These are phyloP conservation scores for Zangia roseola DNA, from an alignment of 768 basidiomycete genomes.

Conservation along the genomic window DNA sequence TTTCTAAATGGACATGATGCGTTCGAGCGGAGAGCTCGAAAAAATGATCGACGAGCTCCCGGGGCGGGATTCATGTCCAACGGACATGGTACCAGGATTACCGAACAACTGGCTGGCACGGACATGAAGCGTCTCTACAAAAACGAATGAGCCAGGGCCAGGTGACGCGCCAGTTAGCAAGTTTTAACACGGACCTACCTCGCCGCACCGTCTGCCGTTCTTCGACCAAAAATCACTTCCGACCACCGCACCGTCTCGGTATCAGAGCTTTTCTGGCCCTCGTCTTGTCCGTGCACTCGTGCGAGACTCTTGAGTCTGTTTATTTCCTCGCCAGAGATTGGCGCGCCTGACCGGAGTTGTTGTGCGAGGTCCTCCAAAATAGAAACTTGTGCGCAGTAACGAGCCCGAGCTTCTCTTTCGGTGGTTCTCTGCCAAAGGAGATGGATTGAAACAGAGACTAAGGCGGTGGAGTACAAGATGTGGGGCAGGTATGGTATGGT, in stretches of 20 bases:
- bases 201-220: slow-evolving; percentile 8
- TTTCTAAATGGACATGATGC: background rate
- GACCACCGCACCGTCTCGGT: slow-evolving; percentile 42
- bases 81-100: too few relatives aligned
- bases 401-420: slow-evolving; percentile 53
- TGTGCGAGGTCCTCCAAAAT: slow-evolving; percentile 59
- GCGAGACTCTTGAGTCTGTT: slow-evolving; percentile 55
- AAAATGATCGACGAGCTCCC: too few relatives aligned
- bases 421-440: slow-evolving; percentile 52
- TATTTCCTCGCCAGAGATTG: slow-evolving; percentile 50
- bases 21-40: background rate
- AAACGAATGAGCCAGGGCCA: background rate
- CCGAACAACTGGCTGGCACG: background rate
- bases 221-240: slow-evolving; percentile 49
- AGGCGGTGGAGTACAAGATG: slow-evolving; percentile 60
- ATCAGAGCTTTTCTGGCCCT: slow-evolving; percentile 7
- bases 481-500: slow-evolving; percentile 54
- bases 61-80: too few relatives aligned
- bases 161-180: background rate
- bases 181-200: slow-evolving; percentile 33
- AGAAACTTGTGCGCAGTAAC: slow-evolving; percentile 55
- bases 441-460: slow-evolving; percentile 69
- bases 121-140: background rate
- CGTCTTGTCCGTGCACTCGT: slow-evolving; percentile 30
- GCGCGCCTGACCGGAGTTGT: slow-evolving; percentile 48